Percentiles rank a stretch among this genome's conserved stretches.
Conservation (phyloP, 116 monocot species). For the Zostera marina region DNA sequence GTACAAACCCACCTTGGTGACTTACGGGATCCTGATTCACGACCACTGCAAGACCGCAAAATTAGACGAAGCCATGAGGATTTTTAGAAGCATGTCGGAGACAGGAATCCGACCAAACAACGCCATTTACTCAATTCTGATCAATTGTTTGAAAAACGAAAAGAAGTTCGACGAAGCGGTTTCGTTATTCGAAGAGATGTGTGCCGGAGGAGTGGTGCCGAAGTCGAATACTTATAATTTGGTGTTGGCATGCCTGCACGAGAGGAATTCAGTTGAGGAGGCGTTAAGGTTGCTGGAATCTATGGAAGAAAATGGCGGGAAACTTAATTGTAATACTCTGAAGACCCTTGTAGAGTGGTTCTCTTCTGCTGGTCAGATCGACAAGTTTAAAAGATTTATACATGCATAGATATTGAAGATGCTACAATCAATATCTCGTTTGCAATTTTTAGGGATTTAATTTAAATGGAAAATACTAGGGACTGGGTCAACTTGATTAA, state of each 20-base stretch:
- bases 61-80: constrained; percentile 28
- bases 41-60: constrained; percentile 53
- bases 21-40: constrained; percentile 62
- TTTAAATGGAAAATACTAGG: too few species aligned
- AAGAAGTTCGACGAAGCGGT: constrained; percentile 21
- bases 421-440: too few species aligned
- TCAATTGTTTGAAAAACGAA: constrained; percentile 25
- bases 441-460: too few species aligned
- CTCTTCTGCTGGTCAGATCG: constrained; percentile 26
- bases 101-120: constrained; percentile 19
- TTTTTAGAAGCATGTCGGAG: constrained; percentile 35
- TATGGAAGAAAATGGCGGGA: constrained; percentile 47
- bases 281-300: constrained; percentile 43
- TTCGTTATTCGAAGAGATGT: constrained; percentile 45
- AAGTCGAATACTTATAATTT: constrained; percentile 54
- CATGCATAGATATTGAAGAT: neutral
- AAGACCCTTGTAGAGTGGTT: constrained; percentile 79
- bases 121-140: constrained; percentile 47
- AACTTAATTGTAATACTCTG: constrained; percentile 41
- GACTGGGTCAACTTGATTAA: too few species aligned
- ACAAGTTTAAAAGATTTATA: constrained; percentile 33
- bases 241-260: constrained; percentile 28
- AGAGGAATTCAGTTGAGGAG: constrained; percentile 32
- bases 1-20: constrained; percentile 35
- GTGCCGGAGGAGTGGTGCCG: constrained; percentile 19